Evolutionary conservation across 2,329 filamentous ascomycete species (phyloP).

Genomic region (Colletotrichum camelliae): DNA sequence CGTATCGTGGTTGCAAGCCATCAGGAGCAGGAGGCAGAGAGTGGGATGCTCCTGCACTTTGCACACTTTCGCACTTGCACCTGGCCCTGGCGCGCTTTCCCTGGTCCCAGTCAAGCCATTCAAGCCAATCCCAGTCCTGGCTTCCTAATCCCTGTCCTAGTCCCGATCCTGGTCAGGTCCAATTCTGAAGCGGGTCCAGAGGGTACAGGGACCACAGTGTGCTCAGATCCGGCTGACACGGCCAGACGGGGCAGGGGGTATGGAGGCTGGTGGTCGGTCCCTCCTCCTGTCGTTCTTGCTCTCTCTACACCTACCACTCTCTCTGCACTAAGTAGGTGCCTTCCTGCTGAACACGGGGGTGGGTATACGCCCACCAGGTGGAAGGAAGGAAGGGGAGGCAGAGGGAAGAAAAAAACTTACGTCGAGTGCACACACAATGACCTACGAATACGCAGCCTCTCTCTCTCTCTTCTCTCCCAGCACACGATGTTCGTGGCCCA

Average conservation of each 20-base stretch:
- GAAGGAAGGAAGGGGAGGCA: background rate
- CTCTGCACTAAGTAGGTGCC: background rate
- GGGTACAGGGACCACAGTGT: slow-evolving; percentile 17
- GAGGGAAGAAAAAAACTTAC: background rate
- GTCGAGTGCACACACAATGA: background rate
- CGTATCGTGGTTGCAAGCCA: background rate
- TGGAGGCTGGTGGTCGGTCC: slow-evolving; percentile 5
- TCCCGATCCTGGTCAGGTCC: slow-evolving; percentile 3
- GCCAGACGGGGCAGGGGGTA: background rate
- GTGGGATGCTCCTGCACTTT: slow-evolving; percentile 2
- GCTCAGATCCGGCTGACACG: background rate
- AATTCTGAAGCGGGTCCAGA: background rate
- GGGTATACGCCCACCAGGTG: background rate
- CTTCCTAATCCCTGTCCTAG: background rate
- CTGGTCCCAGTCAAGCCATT: background rate
- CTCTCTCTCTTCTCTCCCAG: background rate
- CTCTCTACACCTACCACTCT: background rate
- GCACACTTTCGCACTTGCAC: background rate
- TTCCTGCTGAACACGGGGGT: background rate
- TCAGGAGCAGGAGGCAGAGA: background rate
- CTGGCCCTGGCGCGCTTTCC: background rate
- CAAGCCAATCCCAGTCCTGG: background rate
- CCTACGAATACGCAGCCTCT: background rate
- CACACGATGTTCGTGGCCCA: background rate
- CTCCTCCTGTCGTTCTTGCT: background rate